Evolutionary conservation across 2,329 filamentous ascomycete genomes (phyloP), one percentile per base, ranked within the genome.

Genomic region (Talaromyces verruculosus): DNA sequence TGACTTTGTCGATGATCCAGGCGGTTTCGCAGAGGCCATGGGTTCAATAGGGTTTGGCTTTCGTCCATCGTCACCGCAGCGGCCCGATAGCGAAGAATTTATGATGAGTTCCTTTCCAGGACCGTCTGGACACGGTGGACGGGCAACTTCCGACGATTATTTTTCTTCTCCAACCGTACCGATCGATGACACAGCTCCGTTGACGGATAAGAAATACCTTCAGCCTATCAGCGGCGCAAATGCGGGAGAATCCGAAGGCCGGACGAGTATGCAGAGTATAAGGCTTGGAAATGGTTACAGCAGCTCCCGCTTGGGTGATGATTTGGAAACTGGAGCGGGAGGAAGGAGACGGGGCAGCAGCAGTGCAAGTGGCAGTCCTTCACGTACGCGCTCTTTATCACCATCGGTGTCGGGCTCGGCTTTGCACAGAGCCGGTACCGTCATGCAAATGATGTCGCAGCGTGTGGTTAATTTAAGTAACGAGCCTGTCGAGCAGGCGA

Each of bases 401-500:
- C 82, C 86, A 1, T 89, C 88, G 19, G 84, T 85, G 8, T 84
- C 87, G 11, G 86, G 85, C 22, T 79, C 78, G 30, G 89, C 90
- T 19, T 77, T 93, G 62, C 86, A 85, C 28, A 84, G 88, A 71
- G 90, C 91, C 67, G 87, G 90, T 53, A 91, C 90, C 8, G 91
- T 93, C 71, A 87, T 93, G 78, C 87, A 90, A 69, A 88, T 88
- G 70, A 96, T 99, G 88, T 98, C 96, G 37, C 93, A 97, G 80
- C 92, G 95, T 82, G 93, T 99, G 65, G 95, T 99, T 74, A 98
- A 98, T 74, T 87, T 99, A 72, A 97, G 93, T 79, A 96, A 96
- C 75, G 95, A 98, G 73, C 90, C 89, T 4, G 84, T 93, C 17
- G 92, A 97, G 75, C 88, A 90, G 68, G 88, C 87, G 61, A 84